These are phyloP conservation scores for Phytopythium delawarense DNA, from an alignment of 352 stramenopile genomes.

Conservation along the genomic window DNA sequence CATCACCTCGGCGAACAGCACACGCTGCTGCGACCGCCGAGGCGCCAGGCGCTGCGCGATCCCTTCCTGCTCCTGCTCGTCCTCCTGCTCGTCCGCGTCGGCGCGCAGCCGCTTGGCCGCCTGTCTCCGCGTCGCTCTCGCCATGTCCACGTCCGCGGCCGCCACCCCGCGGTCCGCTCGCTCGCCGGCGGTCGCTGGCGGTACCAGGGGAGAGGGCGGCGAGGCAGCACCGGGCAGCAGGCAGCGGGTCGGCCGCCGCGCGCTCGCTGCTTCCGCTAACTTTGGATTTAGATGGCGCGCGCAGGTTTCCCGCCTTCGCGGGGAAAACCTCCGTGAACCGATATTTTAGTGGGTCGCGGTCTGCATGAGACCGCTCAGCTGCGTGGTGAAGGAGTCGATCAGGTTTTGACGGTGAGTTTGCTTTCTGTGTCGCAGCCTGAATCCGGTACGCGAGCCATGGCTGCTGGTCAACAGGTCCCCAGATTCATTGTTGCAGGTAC, in stretches of 20 bases:
- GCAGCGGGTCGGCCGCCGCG: too few species aligned
- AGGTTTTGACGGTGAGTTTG: too few species aligned
- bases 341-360: too few species aligned
- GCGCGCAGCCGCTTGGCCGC: neutral
- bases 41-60: slow-evolving; percentile 12
- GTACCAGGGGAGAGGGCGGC: too few species aligned
- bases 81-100: neutral
- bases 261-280: neutral
- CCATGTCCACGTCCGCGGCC: neutral
- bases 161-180: neutral
- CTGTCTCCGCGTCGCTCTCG: neutral
- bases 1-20: slow-evolving; percentile 49
- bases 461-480: too few species aligned
- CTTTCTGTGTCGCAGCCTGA: too few species aligned
- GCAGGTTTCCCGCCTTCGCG: neutral
- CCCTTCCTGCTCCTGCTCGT: neutral
- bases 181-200: too few species aligned
- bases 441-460: too few species aligned
- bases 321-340: neutral
- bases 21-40: slow-evolving; percentile 19
- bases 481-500: too few species aligned
- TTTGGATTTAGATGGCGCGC: slow-evolving; percentile 1
- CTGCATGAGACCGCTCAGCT: too few species aligned
- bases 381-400: too few species aligned
- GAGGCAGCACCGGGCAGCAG: too few species aligned